Conservation (phyloP, 345 rosid genomes). For the Lepidium aucheri region DNA sequence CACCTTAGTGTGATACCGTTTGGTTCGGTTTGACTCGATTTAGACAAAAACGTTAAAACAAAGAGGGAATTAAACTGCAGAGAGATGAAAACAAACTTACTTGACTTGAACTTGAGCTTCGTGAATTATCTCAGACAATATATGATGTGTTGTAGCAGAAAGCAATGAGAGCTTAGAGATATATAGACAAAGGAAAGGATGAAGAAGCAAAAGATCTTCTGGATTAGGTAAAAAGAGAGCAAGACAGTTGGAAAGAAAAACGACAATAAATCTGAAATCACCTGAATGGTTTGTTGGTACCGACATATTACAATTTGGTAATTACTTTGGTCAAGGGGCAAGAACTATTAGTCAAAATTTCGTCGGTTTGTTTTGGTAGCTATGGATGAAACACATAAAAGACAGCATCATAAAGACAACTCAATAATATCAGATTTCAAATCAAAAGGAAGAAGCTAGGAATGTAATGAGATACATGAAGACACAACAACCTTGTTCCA, state of each 20-base stretch:
- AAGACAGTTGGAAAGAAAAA: neutral
- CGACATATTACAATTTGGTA: constrained; percentile 7
- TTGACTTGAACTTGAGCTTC: neutral
- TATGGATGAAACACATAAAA: neutral
- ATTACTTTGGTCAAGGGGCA: constrained; percentile 12
- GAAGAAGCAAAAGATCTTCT: neutral
- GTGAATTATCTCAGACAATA: neutral
- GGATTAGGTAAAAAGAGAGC: neutral
- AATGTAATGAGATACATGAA: neutral
- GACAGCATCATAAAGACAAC: neutral
- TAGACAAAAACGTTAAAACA: neutral
- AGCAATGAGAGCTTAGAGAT: neutral
- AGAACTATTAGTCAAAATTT: neutral
- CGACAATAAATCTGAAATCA: neutral
- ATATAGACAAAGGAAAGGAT: neutral
- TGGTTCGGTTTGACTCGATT: neutral
- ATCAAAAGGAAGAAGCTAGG: neutral
- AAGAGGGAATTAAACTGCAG: neutral
- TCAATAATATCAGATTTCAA: neutral
- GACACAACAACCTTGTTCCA: neutral
- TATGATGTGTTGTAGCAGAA: neutral
- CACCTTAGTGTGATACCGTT: neutral
- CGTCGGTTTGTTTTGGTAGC: neutral
- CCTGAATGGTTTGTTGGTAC: constrained; percentile 6
- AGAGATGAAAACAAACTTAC: neutral